Percentiles rank a stretch among this genome's conserved stretches.
phyloP scores from a whole-genome alignment of 495 filamentous ascomycete species.

The Filosporella fistucella region DNA sequence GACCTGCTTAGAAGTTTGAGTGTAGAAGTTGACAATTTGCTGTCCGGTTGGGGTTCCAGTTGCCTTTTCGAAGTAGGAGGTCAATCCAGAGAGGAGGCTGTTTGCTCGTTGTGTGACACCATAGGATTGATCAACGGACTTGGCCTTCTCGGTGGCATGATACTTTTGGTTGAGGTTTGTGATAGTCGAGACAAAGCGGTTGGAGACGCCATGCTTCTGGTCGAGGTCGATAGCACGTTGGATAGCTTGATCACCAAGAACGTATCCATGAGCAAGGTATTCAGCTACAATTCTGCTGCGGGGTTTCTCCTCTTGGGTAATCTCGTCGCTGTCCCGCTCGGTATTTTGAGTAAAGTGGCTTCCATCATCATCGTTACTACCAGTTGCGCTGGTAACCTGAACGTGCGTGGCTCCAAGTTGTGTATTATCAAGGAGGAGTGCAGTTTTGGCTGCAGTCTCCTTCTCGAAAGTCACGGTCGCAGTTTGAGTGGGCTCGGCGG shows the following conservation, averaged over 20 bases:
- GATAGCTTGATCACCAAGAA: constrained; percentile 77
- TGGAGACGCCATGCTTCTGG: constrained; percentile 81
- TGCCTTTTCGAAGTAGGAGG: constrained; percentile 90
- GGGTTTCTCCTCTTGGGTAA: constrained; percentile 93
- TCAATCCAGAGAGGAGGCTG: constrained; percentile 60
- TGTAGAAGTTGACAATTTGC: constrained; percentile 82
- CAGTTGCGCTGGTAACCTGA: constrained; percentile 63
- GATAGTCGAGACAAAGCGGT: constrained; percentile 69
- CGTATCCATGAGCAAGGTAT: constrained; percentile 92
- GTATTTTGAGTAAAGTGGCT: constrained; percentile 37
- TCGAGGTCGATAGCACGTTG: constrained; percentile 84
- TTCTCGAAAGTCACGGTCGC: constrained; percentile 96
- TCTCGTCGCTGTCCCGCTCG: constrained; percentile 56
- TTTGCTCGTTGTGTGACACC: constrained; percentile 63
- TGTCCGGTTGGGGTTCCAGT: constrained; percentile 78
- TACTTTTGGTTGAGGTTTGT: constrained; percentile 74
- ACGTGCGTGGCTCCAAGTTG: constrained; percentile 80
- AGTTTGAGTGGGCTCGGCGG: constrained; percentile 61
- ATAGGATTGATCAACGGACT: constrained; percentile 69
- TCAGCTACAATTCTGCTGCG: constrained; percentile 89
- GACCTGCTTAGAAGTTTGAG: constrained; percentile 74
- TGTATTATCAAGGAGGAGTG: constrained; percentile 93
- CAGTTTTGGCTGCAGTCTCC: constrained; percentile 90
- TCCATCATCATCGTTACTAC: constrained; percentile 60
- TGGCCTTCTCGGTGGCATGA: constrained; percentile 74